A percentile compares a stretch with the other conserved stretches of the same genome.
Evolutionary conservation across 2,329 filamentous ascomycete genomes (phyloP).

Genomic region (Tolypocladium cylindrosporum): DNA sequence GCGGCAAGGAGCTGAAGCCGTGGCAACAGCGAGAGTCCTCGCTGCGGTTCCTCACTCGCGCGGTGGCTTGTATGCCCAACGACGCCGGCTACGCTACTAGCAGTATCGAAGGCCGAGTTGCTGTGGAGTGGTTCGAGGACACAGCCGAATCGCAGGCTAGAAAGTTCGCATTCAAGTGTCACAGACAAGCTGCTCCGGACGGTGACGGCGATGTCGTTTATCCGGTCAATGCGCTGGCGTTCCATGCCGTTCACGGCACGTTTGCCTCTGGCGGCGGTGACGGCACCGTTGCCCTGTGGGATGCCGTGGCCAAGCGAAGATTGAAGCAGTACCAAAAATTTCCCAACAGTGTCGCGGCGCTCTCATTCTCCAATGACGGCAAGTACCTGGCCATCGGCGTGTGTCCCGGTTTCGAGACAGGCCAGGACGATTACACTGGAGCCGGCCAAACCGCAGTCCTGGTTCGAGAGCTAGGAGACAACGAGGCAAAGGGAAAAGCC

Average conservation of each 20-base stretch:
- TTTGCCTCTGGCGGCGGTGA: conserved; percentile 88
- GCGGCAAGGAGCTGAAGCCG: conserved; percentile 50
- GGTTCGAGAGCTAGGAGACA: conserved; percentile 75
- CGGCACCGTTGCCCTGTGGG: conserved; percentile 87
- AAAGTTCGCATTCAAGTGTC: conserved; percentile 99
- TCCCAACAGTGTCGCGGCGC: conserved; percentile 63
- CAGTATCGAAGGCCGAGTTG: conserved; percentile 89
- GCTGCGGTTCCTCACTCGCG: conserved; percentile 90
- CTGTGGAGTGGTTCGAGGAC: conserved; percentile 96
- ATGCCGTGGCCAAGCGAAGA: conserved; percentile 79
- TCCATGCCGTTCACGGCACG: conserved; percentile 73
- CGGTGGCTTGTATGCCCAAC: conserved; percentile 92
- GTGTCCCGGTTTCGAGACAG: conserved; percentile 81
- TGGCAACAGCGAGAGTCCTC: conserved; percentile 93
- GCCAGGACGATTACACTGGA: conserved; percentile 66
- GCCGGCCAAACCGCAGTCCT: conserved; percentile 68
- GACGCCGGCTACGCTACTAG: conserved; percentile 88
- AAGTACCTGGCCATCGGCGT: conserved; percentile 69
- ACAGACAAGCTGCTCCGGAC: conserved; percentile 62
- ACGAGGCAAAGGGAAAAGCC: conserved; percentile 79
- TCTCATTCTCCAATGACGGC: conserved; percentile 70
- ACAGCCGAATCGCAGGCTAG: conserved; percentile 75
- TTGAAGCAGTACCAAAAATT: conserved; percentile 86
- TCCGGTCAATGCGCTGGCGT: conserved; percentile 81
- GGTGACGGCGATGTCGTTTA: conserved; percentile 71